Evolutionary conservation across 805 yeast genomes (phyloP), one percentile per base, ranked within the genome.

Genomic region (Helenozyma rhizophorensis): DNA sequence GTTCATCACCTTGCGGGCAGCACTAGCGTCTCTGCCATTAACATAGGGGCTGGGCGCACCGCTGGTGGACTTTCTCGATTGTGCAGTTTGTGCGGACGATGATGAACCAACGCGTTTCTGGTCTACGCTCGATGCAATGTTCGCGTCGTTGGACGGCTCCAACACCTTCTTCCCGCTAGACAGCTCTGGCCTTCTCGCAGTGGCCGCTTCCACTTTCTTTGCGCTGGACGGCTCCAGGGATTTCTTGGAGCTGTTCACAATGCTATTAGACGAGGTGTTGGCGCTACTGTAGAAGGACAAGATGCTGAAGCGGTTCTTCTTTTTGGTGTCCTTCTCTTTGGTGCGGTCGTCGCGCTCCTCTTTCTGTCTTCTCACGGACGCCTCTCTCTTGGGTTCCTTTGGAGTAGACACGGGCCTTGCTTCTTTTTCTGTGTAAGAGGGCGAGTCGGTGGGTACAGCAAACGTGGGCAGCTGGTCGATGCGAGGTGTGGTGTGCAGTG

Each of bases 11-110:
- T 43, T 45, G 21, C 79, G 76, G 4, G 93, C 87, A 2, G 93
- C 81, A 29, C 88, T 79, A 14, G 78, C 76, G 45, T 79, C 85
- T 45, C 72, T 76, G 40, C 64, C 56, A 42, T 48, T 51, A 36
- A 43, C 56, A 45, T 58, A 46, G 30, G 62, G 39, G 23, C 46
- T 31, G 26, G 42, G 37, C 31, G 39, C 39, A 11, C 56, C 47
- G 19, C 43, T 39, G 21, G 51, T 43, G 33, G 63, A 48, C 39
- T 56, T 58, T 32, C 43, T 53, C 16, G 58, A 46, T 16, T 39
- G 39, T 16, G 39, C 29, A 27, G 40, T 15, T 25, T 21, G 15
- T 6, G 58, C 48, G 9, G 68, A 55, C 4, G 65, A 55, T 14
- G 51, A 40, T 7, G 63, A 54, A 27, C 54, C 47, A 16, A 51